These are phyloP conservation scores for Citrus inodora DNA, from an alignment of 345 rosid species.

Conservation along the genomic window DNA sequence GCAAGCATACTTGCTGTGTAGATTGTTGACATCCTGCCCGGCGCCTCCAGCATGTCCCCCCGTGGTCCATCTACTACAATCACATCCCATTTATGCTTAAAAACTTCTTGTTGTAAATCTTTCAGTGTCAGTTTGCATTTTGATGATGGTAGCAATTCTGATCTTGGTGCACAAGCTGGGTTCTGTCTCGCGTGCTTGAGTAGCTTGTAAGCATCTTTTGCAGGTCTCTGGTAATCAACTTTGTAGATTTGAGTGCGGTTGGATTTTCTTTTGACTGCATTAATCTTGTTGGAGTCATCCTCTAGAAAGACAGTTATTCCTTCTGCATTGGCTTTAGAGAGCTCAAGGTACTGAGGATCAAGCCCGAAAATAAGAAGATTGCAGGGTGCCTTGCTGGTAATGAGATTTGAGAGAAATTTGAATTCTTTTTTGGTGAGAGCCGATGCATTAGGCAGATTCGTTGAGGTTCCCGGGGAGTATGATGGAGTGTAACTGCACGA, in stretches of 20 bases:
- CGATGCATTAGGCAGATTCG: slow-evolving; percentile 1
- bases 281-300: slow-evolving; percentile 52
- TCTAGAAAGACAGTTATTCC: slow-evolving; percentile 69
- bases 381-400: slow-evolving; percentile 60
- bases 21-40: slow-evolving; percentile 81
- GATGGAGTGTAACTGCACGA: slow-evolving; percentile 23
- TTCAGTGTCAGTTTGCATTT: slow-evolving; percentile 55
- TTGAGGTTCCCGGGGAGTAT: slow-evolving; percentile 7
- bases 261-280: slow-evolving; percentile 25
- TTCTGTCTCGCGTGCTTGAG: slow-evolving; percentile 68
- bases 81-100: slow-evolving; percentile 65
- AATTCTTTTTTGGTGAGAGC: slow-evolving; percentile 62
- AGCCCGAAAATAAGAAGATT: slow-evolving; percentile 78
- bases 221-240: slow-evolving; percentile 46
- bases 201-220: slow-evolving; percentile 60
- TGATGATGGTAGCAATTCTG: slow-evolving; percentile 34
- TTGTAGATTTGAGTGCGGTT: slow-evolving; percentile 50
- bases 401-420: slow-evolving; percentile 43
- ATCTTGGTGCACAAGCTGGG: slow-evolving; percentile 45
- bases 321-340: slow-evolving; percentile 57
- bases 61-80: slow-evolving; percentile 79
- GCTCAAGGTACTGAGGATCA: slow-evolving; percentile 46
- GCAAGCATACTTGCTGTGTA: slow-evolving; percentile 70
- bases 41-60: slow-evolving; percentile 59
- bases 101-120: slow-evolving; percentile 52